Conservation (phyloP, 495 filamentous ascomycete genomes). For the Pyrenopolyporus hunteri region DNA sequence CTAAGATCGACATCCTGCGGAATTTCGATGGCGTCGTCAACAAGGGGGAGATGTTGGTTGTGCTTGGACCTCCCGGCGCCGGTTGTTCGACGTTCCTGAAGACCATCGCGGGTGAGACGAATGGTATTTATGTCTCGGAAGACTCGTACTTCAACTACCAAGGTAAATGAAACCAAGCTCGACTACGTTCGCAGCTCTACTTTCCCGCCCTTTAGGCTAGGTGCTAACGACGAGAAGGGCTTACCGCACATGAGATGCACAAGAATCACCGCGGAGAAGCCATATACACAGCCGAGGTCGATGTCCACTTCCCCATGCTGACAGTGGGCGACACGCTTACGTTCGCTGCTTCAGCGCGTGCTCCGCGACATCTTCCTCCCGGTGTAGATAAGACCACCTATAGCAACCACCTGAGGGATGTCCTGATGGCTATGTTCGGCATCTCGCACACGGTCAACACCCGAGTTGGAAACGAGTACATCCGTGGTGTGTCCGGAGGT, state of each 20-base stretch:
- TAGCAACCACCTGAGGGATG: conserved; percentile 69
- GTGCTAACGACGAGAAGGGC: conserved; percentile 44
- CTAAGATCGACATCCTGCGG: conserved; percentile 78
- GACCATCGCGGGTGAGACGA: conserved; percentile 77
- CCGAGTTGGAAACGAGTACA: conserved; percentile 77
- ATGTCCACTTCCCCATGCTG: conserved; percentile 83
- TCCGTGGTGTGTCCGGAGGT: conserved; percentile 80
- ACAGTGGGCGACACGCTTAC: conserved; percentile 78
- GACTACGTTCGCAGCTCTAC: neutral
- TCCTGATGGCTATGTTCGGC: conserved; percentile 81
- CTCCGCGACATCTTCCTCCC: conserved; percentile 65
- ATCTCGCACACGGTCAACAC: conserved; percentile 79
- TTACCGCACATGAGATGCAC: conserved; percentile 67
- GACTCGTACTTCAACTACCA: conserved; percentile 77
- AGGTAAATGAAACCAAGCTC: conserved; percentile 48
- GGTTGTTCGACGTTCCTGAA: conserved; percentile 84
- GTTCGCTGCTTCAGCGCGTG: conserved; percentile 74
- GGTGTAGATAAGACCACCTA: conserved; percentile 66
- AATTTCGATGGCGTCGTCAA: conserved; percentile 78
- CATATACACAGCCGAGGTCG: conserved; percentile 81
- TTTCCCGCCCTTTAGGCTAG: no score
- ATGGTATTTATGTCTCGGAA: conserved; percentile 71
- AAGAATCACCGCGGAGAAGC: conserved; percentile 75
- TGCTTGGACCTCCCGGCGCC: conserved; percentile 77
- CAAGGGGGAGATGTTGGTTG: conserved; percentile 80